Percentiles rank a stretch among this genome's conserved stretches.
phyloP scores from a whole-genome alignment of 441 rosid species.

The Metrosideros polymorpha region DNA sequence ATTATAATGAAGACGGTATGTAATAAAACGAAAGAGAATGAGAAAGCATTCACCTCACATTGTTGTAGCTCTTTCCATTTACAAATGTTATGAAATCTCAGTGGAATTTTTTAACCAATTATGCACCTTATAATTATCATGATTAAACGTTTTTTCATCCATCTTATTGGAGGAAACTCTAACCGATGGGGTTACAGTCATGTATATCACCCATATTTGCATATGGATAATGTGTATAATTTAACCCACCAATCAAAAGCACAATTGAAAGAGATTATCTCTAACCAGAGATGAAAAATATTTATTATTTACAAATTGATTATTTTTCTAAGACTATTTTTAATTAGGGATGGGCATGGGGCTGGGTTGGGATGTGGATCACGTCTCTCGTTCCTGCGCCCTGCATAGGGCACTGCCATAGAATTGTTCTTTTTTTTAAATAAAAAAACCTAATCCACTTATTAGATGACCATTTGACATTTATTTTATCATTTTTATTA shows the following conservation, averaged over 20 bases:
- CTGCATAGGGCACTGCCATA: no score
- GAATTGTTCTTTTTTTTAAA: rapidly evolving
- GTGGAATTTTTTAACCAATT: no score
- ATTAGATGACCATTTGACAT: not conserved
- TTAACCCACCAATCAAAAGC: not conserved
- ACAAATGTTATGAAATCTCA: no score
- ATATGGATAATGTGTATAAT: rapidly evolving
- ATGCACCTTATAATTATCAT: no score
- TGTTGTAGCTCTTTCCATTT: no score
- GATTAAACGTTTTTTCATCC: rapidly evolving
- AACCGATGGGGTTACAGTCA: not conserved
- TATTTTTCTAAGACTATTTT: not conserved
- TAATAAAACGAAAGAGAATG: no score
- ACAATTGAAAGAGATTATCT: rapidly evolving
- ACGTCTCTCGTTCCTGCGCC: no score
- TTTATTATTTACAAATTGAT: not conserved
- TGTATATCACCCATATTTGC: not conserved
- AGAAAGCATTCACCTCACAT: no score
- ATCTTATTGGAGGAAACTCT: not conserved
- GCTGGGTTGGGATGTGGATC: no score
- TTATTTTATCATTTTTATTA: not conserved
- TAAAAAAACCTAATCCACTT: not conserved
- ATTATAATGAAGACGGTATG: no score
- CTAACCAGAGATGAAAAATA: not conserved
- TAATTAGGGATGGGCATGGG: no score